These are phyloP conservation scores for Trichoderma harzianum DNA, from an alignment of 2,329 filamentous ascomycete genomes.

Conservation along the genomic window DNA sequence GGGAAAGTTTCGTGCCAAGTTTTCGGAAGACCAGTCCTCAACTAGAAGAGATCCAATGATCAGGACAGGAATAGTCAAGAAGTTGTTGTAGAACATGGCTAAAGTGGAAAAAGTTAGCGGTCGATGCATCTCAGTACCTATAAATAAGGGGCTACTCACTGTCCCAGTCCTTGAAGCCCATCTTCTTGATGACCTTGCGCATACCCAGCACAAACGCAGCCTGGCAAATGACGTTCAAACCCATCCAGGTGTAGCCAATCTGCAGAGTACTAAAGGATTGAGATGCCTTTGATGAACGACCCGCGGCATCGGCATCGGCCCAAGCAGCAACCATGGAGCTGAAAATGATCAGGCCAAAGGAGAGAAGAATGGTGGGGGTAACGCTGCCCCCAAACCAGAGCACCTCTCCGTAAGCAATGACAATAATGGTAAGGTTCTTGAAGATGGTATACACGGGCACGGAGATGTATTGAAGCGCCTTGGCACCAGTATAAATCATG, in stretches of 20 bases:
- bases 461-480: conserved; percentile 92
- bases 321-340: conserved; percentile 93
- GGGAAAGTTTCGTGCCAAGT: conserved; percentile 87
- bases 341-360: conserved; percentile 94
- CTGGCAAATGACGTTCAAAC: conserved; percentile 92
- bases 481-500: conserved; percentile 98
- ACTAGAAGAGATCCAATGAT: conserved; percentile 74
- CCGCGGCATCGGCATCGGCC: conserved; percentile 89
- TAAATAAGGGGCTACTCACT: conserved; percentile 59
- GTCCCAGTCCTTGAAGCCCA: conserved; percentile 99
- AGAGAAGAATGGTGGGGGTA: conserved; percentile 80
- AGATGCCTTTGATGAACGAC: conserved; percentile 62
- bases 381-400: conserved; percentile 97
- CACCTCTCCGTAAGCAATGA: conserved; percentile 97
- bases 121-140: background rate
- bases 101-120: conserved; percentile 31
- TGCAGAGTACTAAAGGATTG: conserved; percentile 85
- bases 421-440: conserved; percentile 98
- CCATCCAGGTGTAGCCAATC: conserved; percentile 96
- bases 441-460: conserved; percentile 99
- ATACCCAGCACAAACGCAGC: conserved; percentile 86
- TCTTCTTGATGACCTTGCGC: conserved; percentile 98
- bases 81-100: conserved; percentile 99
- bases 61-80: conserved; percentile 91
- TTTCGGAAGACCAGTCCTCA: conserved; percentile 88